These are phyloP conservation scores for Erythrobasidium yunnanense DNA, from an alignment of 768 basidiomycete genomes.

Conservation along the genomic window DNA sequence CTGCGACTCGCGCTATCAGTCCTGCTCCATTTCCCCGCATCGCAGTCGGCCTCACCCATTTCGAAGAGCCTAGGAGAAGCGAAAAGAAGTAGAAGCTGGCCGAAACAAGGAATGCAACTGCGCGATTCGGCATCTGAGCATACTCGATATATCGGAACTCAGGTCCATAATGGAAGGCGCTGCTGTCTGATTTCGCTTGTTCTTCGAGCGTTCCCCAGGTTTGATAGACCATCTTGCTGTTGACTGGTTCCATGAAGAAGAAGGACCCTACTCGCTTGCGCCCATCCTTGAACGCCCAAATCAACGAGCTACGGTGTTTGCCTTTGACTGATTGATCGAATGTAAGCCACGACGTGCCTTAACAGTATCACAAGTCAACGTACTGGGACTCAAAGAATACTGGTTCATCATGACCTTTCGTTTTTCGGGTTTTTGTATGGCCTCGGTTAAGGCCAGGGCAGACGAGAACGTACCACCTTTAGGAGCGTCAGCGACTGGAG, in stretches of 20 bases:
- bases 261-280: conserved; percentile 22
- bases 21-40: too few relatives aligned
- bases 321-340: conserved; percentile 39
- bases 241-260: conserved; percentile 44
- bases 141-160: conserved; percentile 57
- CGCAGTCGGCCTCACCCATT: background rate
- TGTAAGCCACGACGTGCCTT: conserved; percentile 1
- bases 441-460: conserved; percentile 40
- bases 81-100: conserved; percentile 8
- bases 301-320: conserved; percentile 36
- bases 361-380: conserved; percentile 22
- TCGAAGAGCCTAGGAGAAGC: background rate
- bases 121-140: background rate
- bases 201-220: conserved; percentile 50
- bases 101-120: conserved; percentile 29
- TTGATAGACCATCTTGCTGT: conserved; percentile 51
- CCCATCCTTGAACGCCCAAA: background rate
- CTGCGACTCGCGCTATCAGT: background rate
- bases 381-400: conserved; percentile 48
- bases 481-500: too few relatives aligned
- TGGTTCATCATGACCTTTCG: conserved; percentile 39
- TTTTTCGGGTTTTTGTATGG: conserved; percentile 39
- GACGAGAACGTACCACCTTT: conserved; percentile 54
- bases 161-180: conserved; percentile 51
- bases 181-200: conserved; percentile 31